Evolutionary conservation across 495 filamentous ascomycete genomes (phyloP).

Genomic region (Lasiosphaeria ovina): DNA sequence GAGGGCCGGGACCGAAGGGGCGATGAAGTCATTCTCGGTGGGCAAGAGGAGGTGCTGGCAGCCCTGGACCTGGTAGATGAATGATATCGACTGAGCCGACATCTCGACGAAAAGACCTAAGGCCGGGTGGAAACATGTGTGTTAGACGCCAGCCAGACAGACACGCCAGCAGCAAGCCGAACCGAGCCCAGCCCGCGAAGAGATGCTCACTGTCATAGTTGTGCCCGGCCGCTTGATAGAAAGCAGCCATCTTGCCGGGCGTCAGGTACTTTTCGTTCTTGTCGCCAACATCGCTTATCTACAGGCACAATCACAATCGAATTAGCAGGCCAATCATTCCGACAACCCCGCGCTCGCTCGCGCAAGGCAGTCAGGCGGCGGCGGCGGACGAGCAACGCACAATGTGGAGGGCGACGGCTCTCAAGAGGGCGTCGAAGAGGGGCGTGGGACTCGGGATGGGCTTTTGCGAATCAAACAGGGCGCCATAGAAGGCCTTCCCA

Average conservation of each 20-base stretch:
- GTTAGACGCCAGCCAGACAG: not conserved
- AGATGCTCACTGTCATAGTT: slow-evolving; percentile 69
- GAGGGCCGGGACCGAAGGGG: slow-evolving; percentile 77
- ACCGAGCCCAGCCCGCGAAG: too few relatives aligned
- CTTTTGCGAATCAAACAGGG: slow-evolving; percentile 64
- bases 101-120: slow-evolving; percentile 74
- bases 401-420: slow-evolving; percentile 76
- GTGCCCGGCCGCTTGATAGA: slow-evolving; percentile 85
- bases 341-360: not conserved
- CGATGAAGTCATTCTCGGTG: slow-evolving; percentile 64
- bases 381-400: slow-evolving; percentile 51
- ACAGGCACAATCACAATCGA: not conserved
- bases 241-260: slow-evolving; percentile 78
- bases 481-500: slow-evolving; percentile 66
- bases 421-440: slow-evolving; percentile 71
- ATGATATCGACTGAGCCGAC: slow-evolving; percentile 71
- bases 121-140: slow-evolving; percentile 7
- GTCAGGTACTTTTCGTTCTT: slow-evolving; percentile 63
- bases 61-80: slow-evolving; percentile 87
- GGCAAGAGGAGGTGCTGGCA: slow-evolving; percentile 76
- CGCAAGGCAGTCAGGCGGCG: not conserved
- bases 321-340: slow-evolving; percentile 3
- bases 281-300: slow-evolving; percentile 65
- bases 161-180: not conserved
- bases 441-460: slow-evolving; percentile 72